These are phyloP conservation scores for Leucocoprinus leucothites DNA, from an alignment of 768 basidiomycete species.

Conservation along the genomic window DNA sequence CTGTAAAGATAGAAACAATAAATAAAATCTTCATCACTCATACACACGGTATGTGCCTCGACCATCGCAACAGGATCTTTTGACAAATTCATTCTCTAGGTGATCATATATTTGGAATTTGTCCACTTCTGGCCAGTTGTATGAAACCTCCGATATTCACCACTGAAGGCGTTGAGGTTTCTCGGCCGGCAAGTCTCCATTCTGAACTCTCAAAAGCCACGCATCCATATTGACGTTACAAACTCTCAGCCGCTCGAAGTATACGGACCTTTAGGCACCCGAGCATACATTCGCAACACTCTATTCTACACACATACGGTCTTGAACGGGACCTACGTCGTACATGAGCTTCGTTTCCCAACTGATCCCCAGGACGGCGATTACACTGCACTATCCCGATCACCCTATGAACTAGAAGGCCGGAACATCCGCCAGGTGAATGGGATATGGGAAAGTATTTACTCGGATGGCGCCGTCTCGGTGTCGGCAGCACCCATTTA, in stretches of 20 bases:
- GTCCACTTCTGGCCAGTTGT: conserved; percentile 64
- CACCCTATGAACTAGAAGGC: conserved; percentile 55
- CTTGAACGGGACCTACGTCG: conserved; percentile 65
- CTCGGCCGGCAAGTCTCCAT: conserved; percentile 35
- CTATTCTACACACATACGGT: conserved; percentile 68
- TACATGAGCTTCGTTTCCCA: conserved; percentile 76
- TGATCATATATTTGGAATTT: conserved; percentile 77
- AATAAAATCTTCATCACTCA: conserved; percentile 87
- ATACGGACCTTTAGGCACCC: conserved; percentile 82
- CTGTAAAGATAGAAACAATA: conserved; percentile 75
- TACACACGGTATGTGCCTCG: conserved; percentile 64
- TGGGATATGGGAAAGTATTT: conserved; percentile 71
- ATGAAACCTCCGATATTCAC: conserved; percentile 74
- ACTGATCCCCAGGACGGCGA: conserved; percentile 56
- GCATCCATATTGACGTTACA: neutral
- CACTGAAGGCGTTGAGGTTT: conserved; percentile 55
- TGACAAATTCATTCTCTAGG: conserved; percentile 37
- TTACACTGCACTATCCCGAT: conserved; percentile 41
- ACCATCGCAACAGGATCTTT: neutral
- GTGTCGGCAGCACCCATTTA: conserved; percentile 75
- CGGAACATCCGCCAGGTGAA: conserved; percentile 58
- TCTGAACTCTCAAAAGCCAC: neutral
- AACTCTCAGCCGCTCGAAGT: conserved; percentile 65
- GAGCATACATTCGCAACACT: conserved; percentile 71
- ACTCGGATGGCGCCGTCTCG: conserved; percentile 48